Evolutionary conservation across 257 asterid genomes (phyloP).

Genomic region (Petunia secreta): DNA sequence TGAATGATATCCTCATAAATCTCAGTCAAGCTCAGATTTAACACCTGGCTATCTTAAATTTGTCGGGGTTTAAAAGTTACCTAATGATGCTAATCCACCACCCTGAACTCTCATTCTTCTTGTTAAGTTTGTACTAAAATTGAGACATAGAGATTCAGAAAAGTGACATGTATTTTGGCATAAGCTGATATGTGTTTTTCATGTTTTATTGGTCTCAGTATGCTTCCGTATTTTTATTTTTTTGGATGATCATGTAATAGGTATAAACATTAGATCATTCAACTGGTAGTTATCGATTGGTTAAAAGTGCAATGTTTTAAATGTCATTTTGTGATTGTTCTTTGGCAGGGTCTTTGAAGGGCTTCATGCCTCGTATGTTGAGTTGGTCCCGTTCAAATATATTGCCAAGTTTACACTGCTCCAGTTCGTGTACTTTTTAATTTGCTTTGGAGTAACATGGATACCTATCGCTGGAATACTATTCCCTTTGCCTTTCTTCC

Average conservation of each 20-base stretch:
- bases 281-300: not conserved
- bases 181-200: too few species aligned
- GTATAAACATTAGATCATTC: not conserved
- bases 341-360: constrained; percentile 66
- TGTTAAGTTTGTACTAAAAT: not conserved
- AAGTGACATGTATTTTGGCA: constrained; percentile 9
- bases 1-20: not conserved
- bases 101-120: not conserved
- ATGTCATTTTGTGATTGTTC: not conserved
- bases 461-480: constrained; percentile 87
- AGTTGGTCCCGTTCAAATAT: constrained; percentile 80
- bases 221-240: not conserved
- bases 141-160: constrained; percentile 14
- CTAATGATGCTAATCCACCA: not conserved
- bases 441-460: constrained; percentile 92
- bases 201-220: not conserved
- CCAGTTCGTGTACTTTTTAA: constrained; percentile 60
- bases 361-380: constrained; percentile 79
- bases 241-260: not conserved
- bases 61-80: not conserved
- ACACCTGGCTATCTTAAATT: not conserved
- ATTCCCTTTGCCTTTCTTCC: constrained; percentile 83
- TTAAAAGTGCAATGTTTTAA: constrained; percentile 9
- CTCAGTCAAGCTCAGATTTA: not conserved
- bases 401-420: constrained; percentile 69